Evolutionary conservation across 371 early-diverging fungal species (phyloP).

Genomic region (Sporodiniella umbellata): DNA sequence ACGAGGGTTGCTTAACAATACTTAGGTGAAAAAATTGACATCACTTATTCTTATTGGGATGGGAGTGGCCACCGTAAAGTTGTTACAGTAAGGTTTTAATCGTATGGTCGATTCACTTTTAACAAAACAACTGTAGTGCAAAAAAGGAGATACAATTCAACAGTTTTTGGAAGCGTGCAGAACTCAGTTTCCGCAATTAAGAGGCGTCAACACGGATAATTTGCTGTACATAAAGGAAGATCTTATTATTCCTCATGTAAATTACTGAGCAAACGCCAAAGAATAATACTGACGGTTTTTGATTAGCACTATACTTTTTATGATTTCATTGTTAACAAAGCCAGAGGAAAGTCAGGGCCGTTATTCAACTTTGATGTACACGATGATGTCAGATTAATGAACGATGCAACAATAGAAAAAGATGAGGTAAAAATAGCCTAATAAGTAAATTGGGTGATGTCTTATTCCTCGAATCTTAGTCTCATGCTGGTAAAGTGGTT

Average conservation of each 20-base stretch:
- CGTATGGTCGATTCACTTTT: not conserved
- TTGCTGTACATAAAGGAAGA: conserved; percentile 94
- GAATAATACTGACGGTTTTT: not conserved
- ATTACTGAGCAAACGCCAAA: conserved; percentile 5
- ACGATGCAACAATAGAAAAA: conserved; percentile 87
- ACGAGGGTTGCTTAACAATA: conserved; percentile 4
- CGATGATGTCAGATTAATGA: conserved; percentile 86
- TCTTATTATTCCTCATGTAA: conserved; percentile 91
- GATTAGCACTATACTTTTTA: conserved; percentile 89
- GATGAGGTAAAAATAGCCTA: conserved; percentile 56
- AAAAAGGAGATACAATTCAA: conserved; percentile 87
- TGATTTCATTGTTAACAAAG: conserved; percentile 94
- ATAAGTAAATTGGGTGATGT: not conserved
- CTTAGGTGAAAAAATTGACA: conserved; percentile 71
- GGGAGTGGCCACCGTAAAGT: conserved; percentile 89
- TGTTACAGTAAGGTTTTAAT: conserved; percentile 55
- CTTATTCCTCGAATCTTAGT: conserved; percentile 33
- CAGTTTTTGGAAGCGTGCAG: conserved; percentile 84
- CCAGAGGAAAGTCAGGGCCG: conserved; percentile 95
- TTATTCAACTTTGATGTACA: conserved; percentile 92
- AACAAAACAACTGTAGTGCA: conserved; percentile 50
- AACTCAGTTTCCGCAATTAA: conserved; percentile 77
- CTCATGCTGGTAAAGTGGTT: conserved; percentile 94
- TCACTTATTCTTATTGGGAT: conserved; percentile 96
- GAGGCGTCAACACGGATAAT: conserved; percentile 82